phyloP scores from a whole-genome alignment of 2,329 filamentous ascomycete genomes.

The Madurella fahalii region DNA sequence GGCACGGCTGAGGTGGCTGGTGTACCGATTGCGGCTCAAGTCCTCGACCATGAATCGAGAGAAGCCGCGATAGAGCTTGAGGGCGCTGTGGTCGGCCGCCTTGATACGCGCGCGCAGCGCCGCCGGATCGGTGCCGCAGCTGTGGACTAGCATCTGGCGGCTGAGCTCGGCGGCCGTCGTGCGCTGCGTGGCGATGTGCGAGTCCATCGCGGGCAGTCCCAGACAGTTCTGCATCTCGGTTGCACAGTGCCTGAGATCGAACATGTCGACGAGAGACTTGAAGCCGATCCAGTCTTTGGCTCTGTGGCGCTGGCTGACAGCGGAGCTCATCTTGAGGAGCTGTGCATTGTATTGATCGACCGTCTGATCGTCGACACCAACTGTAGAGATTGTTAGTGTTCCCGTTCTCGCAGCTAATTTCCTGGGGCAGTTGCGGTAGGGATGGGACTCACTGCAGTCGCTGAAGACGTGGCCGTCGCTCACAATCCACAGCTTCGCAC shows the following conservation, averaged over 20 bases:
- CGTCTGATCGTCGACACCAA: slow-evolving; percentile 4
- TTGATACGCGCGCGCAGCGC: slow-evolving; percentile 2
- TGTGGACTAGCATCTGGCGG: slow-evolving; percentile 1
- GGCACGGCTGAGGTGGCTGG: background rate
- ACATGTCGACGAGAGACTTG: slow-evolving; percentile 8
- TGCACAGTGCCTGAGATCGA: background rate
- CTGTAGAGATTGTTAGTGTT: no score
- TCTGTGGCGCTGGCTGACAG: background rate
- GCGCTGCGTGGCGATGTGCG: background rate
- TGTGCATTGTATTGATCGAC: slow-evolving; percentile 3
- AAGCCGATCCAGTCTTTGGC: background rate
- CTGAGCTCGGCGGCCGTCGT: slow-evolving; percentile 4
- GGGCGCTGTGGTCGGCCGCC: background rate
- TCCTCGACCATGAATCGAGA: slow-evolving; percentile 7
- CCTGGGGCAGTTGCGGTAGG: no score
- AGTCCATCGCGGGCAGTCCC: background rate
- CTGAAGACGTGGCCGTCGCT: slow-evolving; percentile 10
- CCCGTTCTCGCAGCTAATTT: no score
- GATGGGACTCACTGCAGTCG: background rate
- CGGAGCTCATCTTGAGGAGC: slow-evolving; percentile 4
- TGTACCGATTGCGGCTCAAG: background rate
- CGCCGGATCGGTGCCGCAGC: slow-evolving; percentile 1
- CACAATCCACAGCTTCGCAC: slow-evolving; percentile 7
- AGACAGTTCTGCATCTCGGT: background rate
- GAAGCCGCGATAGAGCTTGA: slow-evolving; percentile 5